Evolutionary conservation across 1,284 basidiomycete genomes (phyloP).

Genomic region (Exobasidium cylindrosporum): DNA sequence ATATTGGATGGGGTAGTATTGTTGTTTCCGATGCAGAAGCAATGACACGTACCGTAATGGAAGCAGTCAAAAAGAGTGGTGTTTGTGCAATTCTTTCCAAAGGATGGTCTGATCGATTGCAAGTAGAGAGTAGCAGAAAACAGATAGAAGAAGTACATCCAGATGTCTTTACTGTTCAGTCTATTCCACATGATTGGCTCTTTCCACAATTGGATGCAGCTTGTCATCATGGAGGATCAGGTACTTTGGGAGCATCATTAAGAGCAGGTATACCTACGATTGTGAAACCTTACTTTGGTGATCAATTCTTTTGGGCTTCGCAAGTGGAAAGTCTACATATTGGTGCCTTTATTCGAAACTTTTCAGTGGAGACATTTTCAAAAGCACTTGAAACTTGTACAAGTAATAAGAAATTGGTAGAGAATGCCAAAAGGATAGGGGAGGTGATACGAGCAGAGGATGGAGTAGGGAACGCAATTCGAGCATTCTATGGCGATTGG

Average conservation of each 20-base stretch:
- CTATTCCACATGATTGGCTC: conserved; percentile 94
- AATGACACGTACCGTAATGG: conserved; percentile 85
- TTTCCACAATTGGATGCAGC: conserved; percentile 90
- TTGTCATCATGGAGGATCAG: conserved; percentile 94
- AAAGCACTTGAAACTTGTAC: conserved; percentile 78
- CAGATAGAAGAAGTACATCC: conserved; percentile 26
- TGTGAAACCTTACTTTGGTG: conserved; percentile 95
- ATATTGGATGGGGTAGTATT: conserved; percentile 98
- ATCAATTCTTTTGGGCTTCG: conserved; percentile 92
- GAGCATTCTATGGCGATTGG: conserved; percentile 47
- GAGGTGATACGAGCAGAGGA: conserved; percentile 62
- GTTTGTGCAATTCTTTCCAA: conserved; percentile 90
- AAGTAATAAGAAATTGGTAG: conserved; percentile 79
- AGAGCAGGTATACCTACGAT: conserved; percentile 88
- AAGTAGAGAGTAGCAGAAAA: not conserved
- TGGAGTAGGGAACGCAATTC: conserved; percentile 44
- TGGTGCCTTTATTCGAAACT: conserved; percentile 76
- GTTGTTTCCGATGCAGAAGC: conserved; percentile 89
- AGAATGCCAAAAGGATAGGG: conserved; percentile 69
- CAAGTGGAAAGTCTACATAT: conserved; percentile 85
- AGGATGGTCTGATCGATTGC: conserved; percentile 87
- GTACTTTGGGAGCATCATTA: conserved; percentile 90
- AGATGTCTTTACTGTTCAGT: conserved; percentile 73
- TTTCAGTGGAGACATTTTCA: conserved; percentile 73
- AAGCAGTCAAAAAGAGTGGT: conserved; percentile 75